Percentiles rank a stretch among this genome's conserved stretches.
phyloP scores from a whole-genome alignment of 1,139 yeast species.

The Tardiomyces depauwii region DNA sequence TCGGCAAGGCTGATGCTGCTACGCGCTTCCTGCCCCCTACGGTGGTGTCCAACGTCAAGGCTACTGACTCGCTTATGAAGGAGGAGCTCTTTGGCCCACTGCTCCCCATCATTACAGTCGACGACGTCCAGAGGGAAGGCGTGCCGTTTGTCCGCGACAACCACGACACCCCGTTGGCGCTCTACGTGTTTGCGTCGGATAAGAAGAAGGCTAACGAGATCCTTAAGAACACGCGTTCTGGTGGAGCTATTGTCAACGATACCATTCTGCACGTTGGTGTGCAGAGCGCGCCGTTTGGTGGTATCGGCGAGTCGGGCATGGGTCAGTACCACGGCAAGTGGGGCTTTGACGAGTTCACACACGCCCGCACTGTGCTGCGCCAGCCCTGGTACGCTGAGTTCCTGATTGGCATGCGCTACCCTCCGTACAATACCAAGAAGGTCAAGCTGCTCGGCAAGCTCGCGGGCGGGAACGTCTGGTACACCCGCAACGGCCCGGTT shows the following conservation, averaged over 20 bases:
- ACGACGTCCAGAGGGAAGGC: constrained; percentile 36
- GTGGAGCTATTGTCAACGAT: constrained; percentile 65
- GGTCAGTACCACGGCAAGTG: constrained; percentile 63
- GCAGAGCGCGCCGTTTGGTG: constrained; percentile 80
- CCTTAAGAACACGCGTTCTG: constrained; percentile 51
- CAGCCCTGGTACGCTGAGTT: constrained; percentile 62
- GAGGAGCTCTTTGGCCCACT: constrained; percentile 82
- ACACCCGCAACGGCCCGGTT: constrained; percentile 12
- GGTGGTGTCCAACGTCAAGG: constrained; percentile 45
- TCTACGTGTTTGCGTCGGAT: constrained; percentile 57
- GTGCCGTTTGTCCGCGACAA: constrained; percentile 36
- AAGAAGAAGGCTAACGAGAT: constrained; percentile 42
- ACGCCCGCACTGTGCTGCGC: constrained; percentile 56
- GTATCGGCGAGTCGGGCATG: constrained; percentile 73
- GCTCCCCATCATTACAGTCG: constrained; percentile 57
- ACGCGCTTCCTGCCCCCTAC: constrained; percentile 64
- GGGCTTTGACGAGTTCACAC: constrained; percentile 68
- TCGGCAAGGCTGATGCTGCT: constrained; percentile 31
- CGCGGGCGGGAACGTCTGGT: constrained; percentile 7
- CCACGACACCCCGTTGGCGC: constrained; percentile 84
- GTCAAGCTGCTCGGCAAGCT: constrained; percentile 26
- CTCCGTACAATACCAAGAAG: constrained; percentile 44
- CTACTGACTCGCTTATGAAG: constrained; percentile 63
- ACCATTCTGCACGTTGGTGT: constrained; percentile 62
- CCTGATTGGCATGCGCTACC: constrained; percentile 50